Base-by-base conservation (phyloP, 805 yeast genomes). In the Myxozyma sirexii region DNA sequence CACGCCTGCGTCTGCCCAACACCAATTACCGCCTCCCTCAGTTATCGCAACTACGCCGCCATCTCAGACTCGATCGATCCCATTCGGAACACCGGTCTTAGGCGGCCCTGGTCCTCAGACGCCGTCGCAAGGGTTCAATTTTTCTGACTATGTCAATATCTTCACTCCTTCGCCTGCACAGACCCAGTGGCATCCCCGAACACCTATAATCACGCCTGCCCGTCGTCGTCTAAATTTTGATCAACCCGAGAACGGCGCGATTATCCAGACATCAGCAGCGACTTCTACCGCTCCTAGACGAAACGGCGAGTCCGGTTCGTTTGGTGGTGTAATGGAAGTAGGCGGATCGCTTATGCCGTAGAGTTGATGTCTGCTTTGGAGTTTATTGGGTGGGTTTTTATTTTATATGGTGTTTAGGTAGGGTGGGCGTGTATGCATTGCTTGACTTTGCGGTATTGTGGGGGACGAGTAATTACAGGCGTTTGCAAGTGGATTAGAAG, bases 111-210 rank as follows among this genome's bases (percentile, higher is more conserved):
- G 76, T 62, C 69, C 76, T 41, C 68, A 71, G 63, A 66, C 75
- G 42, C 71, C 79, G 31, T 71, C 77, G 24, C 76, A 75, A 24
- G 75, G 71, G 49, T 88, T 89, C 75, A 88, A 89, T 72, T 83
- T 89, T 85, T 85, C 84, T 70, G 96, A 89, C 70, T 89, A 88
- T 71, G 87, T 90, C 39, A 87, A 89, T 70, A 2, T 84, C 26
- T 61, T 57, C 53, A 62, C 67, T 6, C 88, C 53, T 5, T 69
- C 72, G 1, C 74, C 74, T 3, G 72, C 72, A 3, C 69, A 66
- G 52, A 56, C 45, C 38, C 67, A 63, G 33, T 59, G 67, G 58
- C 62, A 50, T 56, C 42, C 55, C 13, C 62, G 63, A 13, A 56
- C 66, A 27, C 66, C 66, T 7, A 46, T 44, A 23, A 50, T 60